Percentiles rank a stretch among this genome's conserved stretches.
Evolutionary conservation across 1,284 basidiomycete species (phyloP).

Genomic region (Blastosporella zonata): DNA sequence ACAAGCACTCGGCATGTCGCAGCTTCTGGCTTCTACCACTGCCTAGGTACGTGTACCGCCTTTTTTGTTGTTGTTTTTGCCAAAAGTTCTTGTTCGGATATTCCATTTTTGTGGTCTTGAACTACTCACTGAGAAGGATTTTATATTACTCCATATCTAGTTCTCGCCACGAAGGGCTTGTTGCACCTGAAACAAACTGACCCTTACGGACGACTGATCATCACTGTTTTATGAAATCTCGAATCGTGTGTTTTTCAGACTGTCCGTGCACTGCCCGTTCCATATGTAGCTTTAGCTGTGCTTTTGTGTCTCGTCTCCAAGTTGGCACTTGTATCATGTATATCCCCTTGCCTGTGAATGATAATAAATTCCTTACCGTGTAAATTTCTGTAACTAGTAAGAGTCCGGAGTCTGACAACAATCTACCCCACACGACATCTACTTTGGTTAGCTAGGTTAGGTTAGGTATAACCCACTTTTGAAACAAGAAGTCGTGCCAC

Average conservation of each 20-base stretch:
- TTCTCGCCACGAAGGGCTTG: slow-evolving; percentile 64
- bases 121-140: neutral
- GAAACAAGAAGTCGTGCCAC: too few relatives aligned
- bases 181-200: slow-evolving; percentile 50
- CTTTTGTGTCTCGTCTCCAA: neutral
- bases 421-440: neutral
- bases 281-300: too few relatives aligned
- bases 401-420: neutral
- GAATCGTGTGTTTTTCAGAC: too few relatives aligned
- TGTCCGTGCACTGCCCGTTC: too few relatives aligned
- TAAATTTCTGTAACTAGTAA: neutral
- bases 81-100: neutral
- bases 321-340: too few relatives aligned
- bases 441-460: neutral
- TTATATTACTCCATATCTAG: slow-evolving; percentile 31
- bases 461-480: neutral
- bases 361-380: too few relatives aligned
- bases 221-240: slow-evolving; percentile 26
- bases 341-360: too few relatives aligned
- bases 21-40: slow-evolving; percentile 77
- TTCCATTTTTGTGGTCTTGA: slow-evolving; percentile 2
- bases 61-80: neutral
- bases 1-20: slow-evolving; percentile 74
- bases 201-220: slow-evolving; percentile 49
- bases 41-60: slow-evolving; percentile 52